Base-by-base conservation (phyloP, 2,329 filamentous ascomycete genomes). In the Parafenestella ontariensis region DNA sequence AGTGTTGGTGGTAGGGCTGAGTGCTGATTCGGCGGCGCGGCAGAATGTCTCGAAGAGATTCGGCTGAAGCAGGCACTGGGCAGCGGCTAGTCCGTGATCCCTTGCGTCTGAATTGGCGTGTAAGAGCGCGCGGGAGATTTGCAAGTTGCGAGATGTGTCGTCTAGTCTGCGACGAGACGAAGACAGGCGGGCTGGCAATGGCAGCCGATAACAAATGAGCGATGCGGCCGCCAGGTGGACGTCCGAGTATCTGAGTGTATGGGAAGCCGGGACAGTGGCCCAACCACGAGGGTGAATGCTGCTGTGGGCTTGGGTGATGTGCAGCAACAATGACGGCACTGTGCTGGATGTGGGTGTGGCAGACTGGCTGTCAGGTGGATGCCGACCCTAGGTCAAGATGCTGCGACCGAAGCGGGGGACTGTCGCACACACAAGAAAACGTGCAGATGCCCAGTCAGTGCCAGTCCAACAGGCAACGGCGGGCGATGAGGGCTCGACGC, bases 21-120 rank as follows among this genome's bases (percentile, higher is more conserved):
- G 42, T 54, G 52, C 49, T 71, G 66, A 68, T 70, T 71, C 60
- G 66, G 59, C 59, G 51, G 28, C 40, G 55, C 52, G 60, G 56
- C 53, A 62, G 58, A 61, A 39, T 61, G 61, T 54, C 54, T 58
- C 51, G 52, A 57, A 59, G 48, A 36, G 46, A 29, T 54, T 56
- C 54, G 61, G 59, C 59, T 64, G 65, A 56, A 60, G 53, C 58
- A 58, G 57, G 53, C 48, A 60, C 59, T 56, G 58, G 56, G 37
- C 37, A 47, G 33, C 48, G 45, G 36, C 37, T 47, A 52, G 36
- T 46, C 44, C 49, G 43, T 48, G 54, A 46, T 39, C 45, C 45
- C 45, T 47, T 47, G 45, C 45, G 24, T 34, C 45, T 39, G 6
- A 39, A 47, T 23, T 40, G 37, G 37, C 37, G 37, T 40, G 20